Conservation (phyloP, 192 early-diverging fungal genomes). For the Gamsiella multidivaricata region DNA sequence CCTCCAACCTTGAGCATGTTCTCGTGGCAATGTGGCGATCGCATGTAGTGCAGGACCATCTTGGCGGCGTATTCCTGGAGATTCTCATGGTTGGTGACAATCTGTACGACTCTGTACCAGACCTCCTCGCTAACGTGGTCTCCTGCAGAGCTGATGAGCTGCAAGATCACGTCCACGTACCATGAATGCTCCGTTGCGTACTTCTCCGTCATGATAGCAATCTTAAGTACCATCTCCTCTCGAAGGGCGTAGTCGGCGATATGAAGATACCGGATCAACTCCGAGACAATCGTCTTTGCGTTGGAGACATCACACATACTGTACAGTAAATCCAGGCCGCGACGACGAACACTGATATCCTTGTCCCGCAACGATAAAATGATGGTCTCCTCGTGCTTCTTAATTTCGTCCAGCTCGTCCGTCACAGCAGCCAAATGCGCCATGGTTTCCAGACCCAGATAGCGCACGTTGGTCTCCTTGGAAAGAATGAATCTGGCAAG, state of each 20-base stretch:
- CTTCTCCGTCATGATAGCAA: constrained; percentile 98
- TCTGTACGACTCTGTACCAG: constrained; percentile 98
- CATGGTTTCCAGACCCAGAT: constrained; percentile 97
- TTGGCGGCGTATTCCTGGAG: constrained; percentile 94
- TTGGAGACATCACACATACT: constrained; percentile 95
- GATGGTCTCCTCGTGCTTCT: constrained; percentile 87
- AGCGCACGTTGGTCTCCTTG: constrained; percentile 98
- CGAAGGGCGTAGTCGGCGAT: constrained; percentile 90
- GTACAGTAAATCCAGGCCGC: constrained; percentile 95
- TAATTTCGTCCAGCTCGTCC: constrained; percentile 86
- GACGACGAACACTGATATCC: constrained; percentile 95
- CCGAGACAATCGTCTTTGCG: constrained; percentile 87
- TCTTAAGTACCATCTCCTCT: constrained; percentile 98
- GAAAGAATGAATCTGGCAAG: constrained; percentile 92
- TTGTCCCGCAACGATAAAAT: constrained; percentile 94
- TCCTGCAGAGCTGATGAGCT: constrained; percentile 93
- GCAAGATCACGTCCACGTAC: constrained; percentile 98
- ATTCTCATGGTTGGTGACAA: constrained; percentile 95
- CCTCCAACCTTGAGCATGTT: constrained; percentile 95
- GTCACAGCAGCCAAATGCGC: constrained; percentile 87
- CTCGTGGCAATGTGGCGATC: constrained; percentile 95
- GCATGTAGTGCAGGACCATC: constrained; percentile 83
- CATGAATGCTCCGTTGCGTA: constrained; percentile 97
- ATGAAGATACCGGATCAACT: constrained; percentile 91
- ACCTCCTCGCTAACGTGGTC: constrained; percentile 97